These are phyloP conservation scores for Acanthamoeba lenticulata DNA, from an alignment of 208 protist genomes.

Conservation along the genomic window DNA sequence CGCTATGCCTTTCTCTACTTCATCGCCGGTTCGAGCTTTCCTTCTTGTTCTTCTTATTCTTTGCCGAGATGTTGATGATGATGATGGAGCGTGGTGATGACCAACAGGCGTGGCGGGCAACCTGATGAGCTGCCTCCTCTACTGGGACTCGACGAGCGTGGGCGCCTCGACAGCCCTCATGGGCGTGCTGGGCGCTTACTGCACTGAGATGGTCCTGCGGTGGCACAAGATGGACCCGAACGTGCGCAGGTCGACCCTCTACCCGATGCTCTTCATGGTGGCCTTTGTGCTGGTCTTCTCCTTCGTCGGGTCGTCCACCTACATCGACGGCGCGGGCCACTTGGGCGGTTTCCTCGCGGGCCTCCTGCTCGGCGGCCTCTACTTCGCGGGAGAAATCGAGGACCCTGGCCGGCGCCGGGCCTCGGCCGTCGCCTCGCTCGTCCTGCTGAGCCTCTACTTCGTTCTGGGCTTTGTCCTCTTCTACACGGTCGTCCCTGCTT, in stretches of 20 bases:
- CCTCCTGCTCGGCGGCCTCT: background rate
- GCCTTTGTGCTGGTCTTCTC: slow-evolving; percentile 17
- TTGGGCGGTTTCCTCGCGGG: slow-evolving; percentile 8
- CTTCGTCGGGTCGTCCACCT: background rate
- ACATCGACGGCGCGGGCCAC: slow-evolving; percentile 45
- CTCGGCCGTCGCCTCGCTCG: background rate
- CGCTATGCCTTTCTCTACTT: slow-evolving; percentile 22
- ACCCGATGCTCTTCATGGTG: slow-evolving; percentile 1
- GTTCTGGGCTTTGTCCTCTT: background rate
- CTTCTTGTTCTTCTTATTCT: too few species aligned
- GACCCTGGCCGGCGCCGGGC: background rate
- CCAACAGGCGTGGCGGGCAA: background rate
- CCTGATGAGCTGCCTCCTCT: slow-evolving; percentile 41
- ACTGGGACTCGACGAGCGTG: background rate
- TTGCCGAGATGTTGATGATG: too few species aligned
- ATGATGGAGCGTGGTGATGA: too few species aligned
- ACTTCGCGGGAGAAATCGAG: background rate
- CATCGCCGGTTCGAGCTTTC: background rate
- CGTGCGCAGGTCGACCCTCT: background rate
- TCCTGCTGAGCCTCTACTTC: background rate
- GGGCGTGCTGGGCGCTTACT: slow-evolving; percentile 30
- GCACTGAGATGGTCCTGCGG: background rate
- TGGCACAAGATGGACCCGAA: slow-evolving; percentile 2
- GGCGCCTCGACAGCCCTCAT: slow-evolving; percentile 26
- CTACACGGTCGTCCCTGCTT: slow-evolving; percentile 7